These are phyloP conservation scores for Hypoxylon trugodes DNA, from an alignment of 495 filamentous ascomycete genomes.

Conservation along the genomic window DNA sequence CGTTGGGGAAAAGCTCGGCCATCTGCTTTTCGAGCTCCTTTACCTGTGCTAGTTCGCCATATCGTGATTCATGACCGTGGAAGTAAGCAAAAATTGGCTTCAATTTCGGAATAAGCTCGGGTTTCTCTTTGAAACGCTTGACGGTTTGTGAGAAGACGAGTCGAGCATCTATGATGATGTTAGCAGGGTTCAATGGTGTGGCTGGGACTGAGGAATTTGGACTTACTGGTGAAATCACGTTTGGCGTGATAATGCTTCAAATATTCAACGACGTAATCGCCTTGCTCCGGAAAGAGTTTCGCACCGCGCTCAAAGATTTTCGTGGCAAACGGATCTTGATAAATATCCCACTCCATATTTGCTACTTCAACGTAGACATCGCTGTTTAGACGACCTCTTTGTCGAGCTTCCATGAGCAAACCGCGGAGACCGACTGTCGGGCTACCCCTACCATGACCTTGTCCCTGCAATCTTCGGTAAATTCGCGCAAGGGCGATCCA, in stretches of 20 bases:
- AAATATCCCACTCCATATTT: constrained; percentile 92
- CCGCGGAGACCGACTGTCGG: constrained; percentile 79
- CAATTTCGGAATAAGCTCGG: constrained; percentile 73
- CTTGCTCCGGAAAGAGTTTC: constrained; percentile 90
- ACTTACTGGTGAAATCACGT: constrained; percentile 92
- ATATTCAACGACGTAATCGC: constrained; percentile 90
- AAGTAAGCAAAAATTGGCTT: constrained; percentile 89
- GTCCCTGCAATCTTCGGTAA: constrained; percentile 93
- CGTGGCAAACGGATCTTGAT: constrained; percentile 87
- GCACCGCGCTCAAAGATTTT: constrained; percentile 96
- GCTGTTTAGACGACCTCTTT: constrained; percentile 83
- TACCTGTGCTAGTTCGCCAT: constrained; percentile 88
- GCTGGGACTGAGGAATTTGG: not conserved
- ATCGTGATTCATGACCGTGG: constrained; percentile 93
- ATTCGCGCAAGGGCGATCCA: constrained; percentile 96
- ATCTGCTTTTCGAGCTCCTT: constrained; percentile 90
- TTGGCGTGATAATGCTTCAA: constrained; percentile 90
- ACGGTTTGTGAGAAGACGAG: constrained; percentile 95
- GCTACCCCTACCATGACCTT: constrained; percentile 70
- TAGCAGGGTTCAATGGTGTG: not conserved
- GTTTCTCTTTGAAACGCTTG: constrained; percentile 74
- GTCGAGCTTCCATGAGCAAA: constrained; percentile 86
- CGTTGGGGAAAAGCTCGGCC: constrained; percentile 88
- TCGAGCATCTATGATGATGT: constrained; percentile 74
- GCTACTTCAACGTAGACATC: constrained; percentile 94